Evolutionary conservation across 306 rosid species (phyloP).

Genomic region (Hylodesmum podocarpum): DNA sequence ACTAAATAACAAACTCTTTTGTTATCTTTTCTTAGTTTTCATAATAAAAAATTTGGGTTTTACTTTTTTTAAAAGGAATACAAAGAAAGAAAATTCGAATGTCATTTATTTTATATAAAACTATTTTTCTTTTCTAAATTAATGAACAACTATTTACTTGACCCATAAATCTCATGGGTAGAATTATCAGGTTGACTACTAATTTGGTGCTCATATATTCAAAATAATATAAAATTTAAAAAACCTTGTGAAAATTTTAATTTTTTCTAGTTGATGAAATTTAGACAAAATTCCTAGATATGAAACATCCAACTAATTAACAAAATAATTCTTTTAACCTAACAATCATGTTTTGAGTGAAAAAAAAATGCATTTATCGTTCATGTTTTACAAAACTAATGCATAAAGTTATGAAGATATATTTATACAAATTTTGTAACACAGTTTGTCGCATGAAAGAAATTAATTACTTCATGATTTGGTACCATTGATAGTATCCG

Average conservation of each 20-base stretch:
- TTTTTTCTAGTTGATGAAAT: neutral
- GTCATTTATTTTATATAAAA: neutral
- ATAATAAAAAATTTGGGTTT: neutral
- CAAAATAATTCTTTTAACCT: too few species aligned
- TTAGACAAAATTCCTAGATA: neutral
- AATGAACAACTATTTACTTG: neutral
- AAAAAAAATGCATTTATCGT: too few species aligned
- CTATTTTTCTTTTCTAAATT: neutral
- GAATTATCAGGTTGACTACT: neutral
- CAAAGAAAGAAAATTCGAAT: neutral
- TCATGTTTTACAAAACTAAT: too few species aligned
- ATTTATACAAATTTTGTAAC: too few species aligned
- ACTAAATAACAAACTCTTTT: slow-evolving; percentile 15
- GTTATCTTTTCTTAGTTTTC: neutral
- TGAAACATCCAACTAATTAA: neutral
- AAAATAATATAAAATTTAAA: neutral
- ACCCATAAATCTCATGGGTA: neutral
- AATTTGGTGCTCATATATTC: neutral
- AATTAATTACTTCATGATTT: too few species aligned
- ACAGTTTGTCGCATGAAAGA: too few species aligned
- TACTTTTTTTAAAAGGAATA: neutral
- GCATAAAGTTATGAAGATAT: too few species aligned
- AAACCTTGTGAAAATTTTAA: neutral
- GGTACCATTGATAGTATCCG: too few species aligned
- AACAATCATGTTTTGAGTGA: too few species aligned